A percentile compares a stretch with the other conserved stretches of the same genome.
These are phyloP conservation scores for Mycosphaerella sp. DNA, from an alignment of 2,329 filamentous ascomycete genomes.

Conservation along the genomic window DNA sequence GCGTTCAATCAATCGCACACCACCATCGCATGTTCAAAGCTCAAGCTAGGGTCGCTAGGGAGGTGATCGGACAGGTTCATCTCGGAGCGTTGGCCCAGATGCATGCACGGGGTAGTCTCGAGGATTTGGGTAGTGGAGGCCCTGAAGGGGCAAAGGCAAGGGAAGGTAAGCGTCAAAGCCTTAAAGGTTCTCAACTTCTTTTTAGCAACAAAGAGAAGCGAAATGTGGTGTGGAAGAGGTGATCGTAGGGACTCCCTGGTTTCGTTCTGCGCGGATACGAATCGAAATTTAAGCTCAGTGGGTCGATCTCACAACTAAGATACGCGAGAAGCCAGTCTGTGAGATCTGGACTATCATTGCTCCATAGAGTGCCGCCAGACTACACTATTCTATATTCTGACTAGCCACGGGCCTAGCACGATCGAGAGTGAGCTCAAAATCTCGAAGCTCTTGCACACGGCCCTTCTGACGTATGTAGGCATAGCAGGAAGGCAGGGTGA, in stretches of 20 bases:
- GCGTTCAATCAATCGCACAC: too few species aligned
- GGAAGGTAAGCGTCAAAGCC: too few species aligned
- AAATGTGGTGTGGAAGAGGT: too few species aligned
- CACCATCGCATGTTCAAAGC: too few species aligned
- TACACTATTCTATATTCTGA: background rate
- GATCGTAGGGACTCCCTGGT: background rate
- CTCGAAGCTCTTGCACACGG: background rate
- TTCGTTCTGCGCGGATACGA: background rate
- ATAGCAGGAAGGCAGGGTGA: background rate
- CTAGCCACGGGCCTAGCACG: background rate
- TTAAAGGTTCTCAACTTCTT: too few species aligned
- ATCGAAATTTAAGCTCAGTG: constrained; percentile 1
- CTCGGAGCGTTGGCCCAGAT: too few species aligned
- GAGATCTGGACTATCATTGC: constrained; percentile 2
- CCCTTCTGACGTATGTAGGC: background rate
- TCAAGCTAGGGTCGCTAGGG: too few species aligned
- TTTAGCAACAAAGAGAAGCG: too few species aligned
- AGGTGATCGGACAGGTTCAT: too few species aligned
- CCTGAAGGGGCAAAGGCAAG: too few species aligned
- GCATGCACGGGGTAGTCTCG: background rate
- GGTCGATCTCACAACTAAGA: constrained; percentile 5
- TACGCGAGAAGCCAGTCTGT: constrained; percentile 4
- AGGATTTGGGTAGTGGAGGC: background rate
- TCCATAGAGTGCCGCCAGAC: background rate
- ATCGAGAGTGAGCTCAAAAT: constrained; percentile 6